Base-by-base conservation (phyloP, 352 stramenopile genomes). In the Stephanocyclus meneghinianus region DNA sequence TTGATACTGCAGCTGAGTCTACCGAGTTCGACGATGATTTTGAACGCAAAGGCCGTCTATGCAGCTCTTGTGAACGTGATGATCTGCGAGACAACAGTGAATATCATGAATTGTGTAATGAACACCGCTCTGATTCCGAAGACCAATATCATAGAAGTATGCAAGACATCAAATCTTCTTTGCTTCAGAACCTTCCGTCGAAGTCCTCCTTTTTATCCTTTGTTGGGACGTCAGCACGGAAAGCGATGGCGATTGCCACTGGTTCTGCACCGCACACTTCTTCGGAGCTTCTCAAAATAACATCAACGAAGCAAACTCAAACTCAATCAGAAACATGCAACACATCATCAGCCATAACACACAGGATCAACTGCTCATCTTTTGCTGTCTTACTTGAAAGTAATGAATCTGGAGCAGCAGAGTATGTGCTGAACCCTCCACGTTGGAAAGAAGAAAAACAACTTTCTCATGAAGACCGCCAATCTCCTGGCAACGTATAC, bases 331-430 rank as follows among this genome's bases (percentile, higher is more conserved):
- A 63, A 2, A 5, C 48, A 55, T 6, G 47, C 16, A 16, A 7
- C 45, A 5, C 71, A 64, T 29, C 56, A 61, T 50, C 68, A 50
- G 42, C 30, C 35, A 29, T 37, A 21, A 3, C 44, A 47, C 68
- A 78, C 57, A 76, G 84, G 44, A 76, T 91, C 13, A 61, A 83
- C 37, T 70, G 87, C 74, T 77, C 84, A 44, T 85, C 74, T 1
- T 81, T 81, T 56, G 86, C 82, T 44, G 76, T 90, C 35, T 70
- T 91, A 45, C 65, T 71, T 32, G 86, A 91, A 82, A 81, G 80
- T 65, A 9, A 74, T 11, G 64, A 80, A 61, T 21, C 29, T 29
- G 68, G 47, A 51, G 73, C 61, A 40, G 59, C 74, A 15, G 68
- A 77, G 60, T 81, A 77, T 69, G 40, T 77, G 42, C 59, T 81